Base-by-base conservation (phyloP, 257 asterid species). In the Hygrophila difformis region DNA sequence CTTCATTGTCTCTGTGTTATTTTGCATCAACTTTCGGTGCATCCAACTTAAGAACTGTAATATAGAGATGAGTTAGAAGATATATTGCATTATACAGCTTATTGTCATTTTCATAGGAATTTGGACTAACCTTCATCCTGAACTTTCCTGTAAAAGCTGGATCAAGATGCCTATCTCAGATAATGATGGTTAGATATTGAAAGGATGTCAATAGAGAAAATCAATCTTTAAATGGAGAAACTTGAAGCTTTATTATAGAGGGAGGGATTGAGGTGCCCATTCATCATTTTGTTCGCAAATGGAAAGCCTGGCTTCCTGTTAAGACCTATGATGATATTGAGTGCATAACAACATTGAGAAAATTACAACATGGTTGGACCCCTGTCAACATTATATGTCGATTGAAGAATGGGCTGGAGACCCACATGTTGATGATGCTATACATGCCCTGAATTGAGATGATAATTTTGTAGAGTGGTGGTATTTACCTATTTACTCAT, bases 31-130 rank as follows among this genome's bases (percentile, higher is more conserved):
- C 75, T 73, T 82, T 26, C 76, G 81, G 58, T 82, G 85, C 87
- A 83, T 75, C 97, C 94, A 87, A 56, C 87, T 89, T 66, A 77
- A 76, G 64, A 87, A 74, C 96, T 87, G 93, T 65, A 60, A 54
- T 52, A 64, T 54, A 70, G 59, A n/a, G 53, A 62, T 35, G 19
- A 55, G 66, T 68, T 56, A 70, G 62, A 61, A 49, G n/a, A n/a
- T n/a, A 40, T 33, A 42, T 34, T 39, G 59, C 42, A 24, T 51
- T 11, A 8, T 1, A 21, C 24, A 19, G 34, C 48, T 44, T 42
- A 38, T 18, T 44, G 34, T 40, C 37, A 57, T 56, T 34, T 55
- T 51, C 54, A 39, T 40, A 39, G 51, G 51, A 38, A 29, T 52
- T 59, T 47, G 49, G 55, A 69, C 91, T 69, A 56, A 82, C 97